A percentile compares a stretch with the other conserved stretches of the same genome.
phyloP scores from a whole-genome alignment of 768 basidiomycete genomes.

The Tulasnella sp. region DNA sequence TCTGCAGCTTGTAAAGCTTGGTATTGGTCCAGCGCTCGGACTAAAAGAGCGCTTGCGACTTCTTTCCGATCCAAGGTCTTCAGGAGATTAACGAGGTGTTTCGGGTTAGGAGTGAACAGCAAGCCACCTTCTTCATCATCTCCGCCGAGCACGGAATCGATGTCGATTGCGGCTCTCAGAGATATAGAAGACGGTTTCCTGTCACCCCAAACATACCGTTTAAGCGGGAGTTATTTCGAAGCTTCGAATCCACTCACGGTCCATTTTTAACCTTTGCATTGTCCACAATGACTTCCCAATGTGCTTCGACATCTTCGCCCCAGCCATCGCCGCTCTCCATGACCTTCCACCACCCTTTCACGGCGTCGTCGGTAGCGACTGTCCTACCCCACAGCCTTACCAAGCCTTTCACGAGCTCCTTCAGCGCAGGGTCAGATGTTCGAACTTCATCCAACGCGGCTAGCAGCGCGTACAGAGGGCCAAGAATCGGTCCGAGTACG shows the following conservation, averaged over 20 bases:
- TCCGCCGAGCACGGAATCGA: conserved; percentile 30
- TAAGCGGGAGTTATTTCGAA: background rate
- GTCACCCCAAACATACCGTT: background rate
- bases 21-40: conserved; percentile 69
- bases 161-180: conserved; percentile 33
- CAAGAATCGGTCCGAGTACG: conserved; percentile 64
- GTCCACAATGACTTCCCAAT: conserved; percentile 57
- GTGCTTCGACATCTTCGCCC: conserved; percentile 44
- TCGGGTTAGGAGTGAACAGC: conserved; percentile 71
- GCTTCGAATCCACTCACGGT: conserved; percentile 44
- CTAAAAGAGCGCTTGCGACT: conserved; percentile 67
- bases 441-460: conserved; percentile 52
- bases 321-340: conserved; percentile 40
- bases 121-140: conserved; percentile 52
- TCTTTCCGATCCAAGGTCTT: conserved; percentile 64
- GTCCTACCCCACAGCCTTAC: conserved; percentile 75
- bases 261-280: conserved; percentile 46
- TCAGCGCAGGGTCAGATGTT: conserved; percentile 61
- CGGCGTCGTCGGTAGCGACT: conserved; percentile 50
- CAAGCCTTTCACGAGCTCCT: conserved; percentile 56
- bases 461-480: conserved; percentile 62
- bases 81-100: conserved; percentile 62
- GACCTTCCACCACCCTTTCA: conserved; percentile 57
- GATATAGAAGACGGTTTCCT: conserved; percentile 13
- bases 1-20: conserved; percentile 43